A percentile compares a stretch with the other conserved stretches of the same genome.
phyloP scores from a whole-genome alignment of 345 rosid genomes.

The Acer yangbiense region DNA sequence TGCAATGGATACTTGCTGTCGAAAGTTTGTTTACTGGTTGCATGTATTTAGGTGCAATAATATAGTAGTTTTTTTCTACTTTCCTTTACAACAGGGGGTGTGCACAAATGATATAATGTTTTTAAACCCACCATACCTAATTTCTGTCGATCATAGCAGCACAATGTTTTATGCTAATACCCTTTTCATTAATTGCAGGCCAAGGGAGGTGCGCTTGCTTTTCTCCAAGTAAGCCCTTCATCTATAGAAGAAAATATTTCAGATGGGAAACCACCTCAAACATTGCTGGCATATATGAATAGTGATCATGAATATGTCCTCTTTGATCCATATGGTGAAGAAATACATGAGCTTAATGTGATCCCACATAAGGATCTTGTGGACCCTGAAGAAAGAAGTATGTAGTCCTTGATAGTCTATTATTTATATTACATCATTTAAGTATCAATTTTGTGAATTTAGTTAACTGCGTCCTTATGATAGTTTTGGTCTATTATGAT shows the following conservation, averaged over 20 bases:
- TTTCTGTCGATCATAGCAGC: background rate
- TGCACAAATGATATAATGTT: background rate
- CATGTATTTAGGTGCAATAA: background rate
- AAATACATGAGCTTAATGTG: slow-evolving; percentile 49
- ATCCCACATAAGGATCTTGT: slow-evolving; percentile 29
- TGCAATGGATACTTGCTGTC: slow-evolving; percentile 3
- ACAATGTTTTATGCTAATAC: slow-evolving; percentile 15
- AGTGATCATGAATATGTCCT: slow-evolving; percentile 83
- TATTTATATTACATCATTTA: background rate
- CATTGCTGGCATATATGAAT: slow-evolving; percentile 67
- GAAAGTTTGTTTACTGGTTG: background rate
- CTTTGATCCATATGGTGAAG: slow-evolving; percentile 66
- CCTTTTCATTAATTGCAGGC: slow-evolving; percentile 53
- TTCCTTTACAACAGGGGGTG: background rate
- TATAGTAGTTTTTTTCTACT: background rate
- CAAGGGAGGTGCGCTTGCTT: slow-evolving; percentile 66
- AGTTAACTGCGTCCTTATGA: background rate
- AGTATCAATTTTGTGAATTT: background rate
- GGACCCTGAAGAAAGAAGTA: slow-evolving; percentile 56
- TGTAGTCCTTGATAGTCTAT: background rate
- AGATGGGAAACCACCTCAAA: slow-evolving; percentile 44
- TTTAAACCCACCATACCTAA: background rate
- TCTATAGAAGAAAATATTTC: slow-evolving; percentile 27
- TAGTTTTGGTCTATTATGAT: background rate
- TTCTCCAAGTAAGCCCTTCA: slow-evolving; percentile 45